Evolutionary conservation across 306 rosid genomes (phyloP), one percentile per base, ranked within the genome.

Genomic region (Luffa acutangula): DNA sequence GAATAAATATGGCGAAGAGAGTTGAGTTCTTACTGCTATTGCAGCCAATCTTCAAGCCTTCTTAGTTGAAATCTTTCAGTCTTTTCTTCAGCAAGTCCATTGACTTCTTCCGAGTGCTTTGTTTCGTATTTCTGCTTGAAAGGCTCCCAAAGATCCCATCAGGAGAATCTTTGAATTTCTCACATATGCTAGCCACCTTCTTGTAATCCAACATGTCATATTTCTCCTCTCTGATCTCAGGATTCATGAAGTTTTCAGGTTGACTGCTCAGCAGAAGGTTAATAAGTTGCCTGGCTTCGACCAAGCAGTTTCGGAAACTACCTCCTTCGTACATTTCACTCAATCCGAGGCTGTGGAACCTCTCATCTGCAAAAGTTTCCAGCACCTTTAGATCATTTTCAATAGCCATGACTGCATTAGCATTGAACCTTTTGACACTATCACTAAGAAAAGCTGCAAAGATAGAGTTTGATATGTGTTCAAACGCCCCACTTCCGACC

Each of bases 241-340:
- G 95, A 87, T 94, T 92, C 97, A 92, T 88, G 91, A 94, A 94
- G 83, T 87, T 94, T 88, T 94, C 98, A 14, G 98, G 97, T 72
- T 92, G 98, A 78, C 92, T 89, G 83, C 98, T 92, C 65, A 85
- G 75, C 85, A 94, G 75, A 84, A 94, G 98, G 86, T 91, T 91
- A 36, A 90, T 75, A 74, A 94, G 79, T 69, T 94, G 98, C 18
- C 93, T 82, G 41, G 93, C 92, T 88, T 92, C 98, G 64, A 81
- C 57, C 86, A 92, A 72, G 80, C 92, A 89, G 36, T 85, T 82
- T 80, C 79, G 84, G 48, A 92, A 92, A 80, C 89, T 85, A 52
- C 86, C 83, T 8, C 85, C 90, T 77, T 80, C 81, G 85, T 85
- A 91, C 74, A 85, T 57, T 67, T 92, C 97, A 72, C 83, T 85